phyloP scores from a whole-genome alignment of 176 grass and related monocot species.

The maize (Zea mays) region DNA sequence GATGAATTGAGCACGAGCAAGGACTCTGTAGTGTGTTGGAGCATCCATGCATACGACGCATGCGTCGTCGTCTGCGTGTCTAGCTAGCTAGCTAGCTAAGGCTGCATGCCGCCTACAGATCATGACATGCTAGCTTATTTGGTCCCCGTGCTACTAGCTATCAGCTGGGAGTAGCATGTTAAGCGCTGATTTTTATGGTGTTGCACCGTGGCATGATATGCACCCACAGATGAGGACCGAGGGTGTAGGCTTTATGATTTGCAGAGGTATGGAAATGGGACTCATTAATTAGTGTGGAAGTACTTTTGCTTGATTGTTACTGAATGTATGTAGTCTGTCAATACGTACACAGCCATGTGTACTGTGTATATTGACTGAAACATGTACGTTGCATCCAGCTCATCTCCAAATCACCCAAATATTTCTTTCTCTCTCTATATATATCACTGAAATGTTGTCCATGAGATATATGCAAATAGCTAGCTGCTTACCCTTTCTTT shows the following conservation, averaged over 20 bases:
- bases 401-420: neutral
- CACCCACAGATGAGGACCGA: constrained; percentile 39
- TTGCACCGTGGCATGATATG: constrained; percentile 42
- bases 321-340: constrained; percentile 19
- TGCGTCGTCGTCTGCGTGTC: constrained; percentile 13
- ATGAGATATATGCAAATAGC: neutral
- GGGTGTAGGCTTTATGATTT: constrained; percentile 47
- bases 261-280: constrained; percentile 34
- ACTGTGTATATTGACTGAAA: constrained; percentile 26
- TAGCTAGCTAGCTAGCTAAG: constrained; percentile 19
- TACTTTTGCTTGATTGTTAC: constrained; percentile 29
- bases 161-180: constrained; percentile 46
- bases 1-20: constrained; percentile 33
- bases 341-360: neutral
- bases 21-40: neutral
- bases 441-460: too few relatives aligned
- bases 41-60: constrained; percentile 22
- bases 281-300: constrained; percentile 14
- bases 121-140: constrained; percentile 14
- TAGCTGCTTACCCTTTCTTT: neutral
- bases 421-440: neutral
- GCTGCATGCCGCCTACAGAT: constrained; percentile 26
- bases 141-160: constrained; percentile 54
- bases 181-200: constrained; percentile 59
- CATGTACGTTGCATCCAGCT: neutral